Percentiles rank a stretch among this genome's conserved stretches.
phyloP scores from a whole-genome alignment of 169 alveolate species.

The Eimeria maxima region DNA sequence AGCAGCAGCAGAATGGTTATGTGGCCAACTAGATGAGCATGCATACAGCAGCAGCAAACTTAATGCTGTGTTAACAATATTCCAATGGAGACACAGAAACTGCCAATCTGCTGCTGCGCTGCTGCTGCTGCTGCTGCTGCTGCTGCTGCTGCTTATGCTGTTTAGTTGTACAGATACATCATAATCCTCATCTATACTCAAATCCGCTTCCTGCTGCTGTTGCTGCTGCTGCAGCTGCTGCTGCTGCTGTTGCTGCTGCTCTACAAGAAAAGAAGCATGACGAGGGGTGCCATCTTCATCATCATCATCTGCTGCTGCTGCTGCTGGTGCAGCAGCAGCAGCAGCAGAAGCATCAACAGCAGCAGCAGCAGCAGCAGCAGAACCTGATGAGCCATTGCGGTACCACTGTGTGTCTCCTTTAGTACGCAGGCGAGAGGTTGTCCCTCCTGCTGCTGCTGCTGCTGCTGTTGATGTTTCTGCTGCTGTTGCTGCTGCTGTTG shows the following conservation, averaged over 20 bases:
- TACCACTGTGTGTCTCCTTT: neutral
- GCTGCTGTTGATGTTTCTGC: no score
- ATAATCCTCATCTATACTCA: neutral
- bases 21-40: slow-evolving; percentile 47
- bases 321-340: slow-evolving; percentile 12
- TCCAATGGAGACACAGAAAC: slow-evolving; percentile 69
- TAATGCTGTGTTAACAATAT: slow-evolving; percentile 52
- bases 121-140: no score
- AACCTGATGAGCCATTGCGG: neutral
- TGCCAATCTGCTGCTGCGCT: slow-evolving; percentile 48
- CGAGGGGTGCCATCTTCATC: neutral
- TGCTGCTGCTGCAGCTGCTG: no score
- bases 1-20: neutral
- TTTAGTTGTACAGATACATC: neutral
- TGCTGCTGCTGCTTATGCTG: no score
- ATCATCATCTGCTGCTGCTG: neutral
- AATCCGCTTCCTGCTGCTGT: no score
- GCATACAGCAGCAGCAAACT: slow-evolving; percentile 50
- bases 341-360: no score
- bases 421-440: neutral
- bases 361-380: no score
- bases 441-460: slow-evolving; percentile 54
- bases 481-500: no score
- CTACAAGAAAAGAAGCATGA: neutral
- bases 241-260: neutral